phyloP scores from a whole-genome alignment of 2,329 filamentous ascomycete species.

The Myotisia sp. region DNA sequence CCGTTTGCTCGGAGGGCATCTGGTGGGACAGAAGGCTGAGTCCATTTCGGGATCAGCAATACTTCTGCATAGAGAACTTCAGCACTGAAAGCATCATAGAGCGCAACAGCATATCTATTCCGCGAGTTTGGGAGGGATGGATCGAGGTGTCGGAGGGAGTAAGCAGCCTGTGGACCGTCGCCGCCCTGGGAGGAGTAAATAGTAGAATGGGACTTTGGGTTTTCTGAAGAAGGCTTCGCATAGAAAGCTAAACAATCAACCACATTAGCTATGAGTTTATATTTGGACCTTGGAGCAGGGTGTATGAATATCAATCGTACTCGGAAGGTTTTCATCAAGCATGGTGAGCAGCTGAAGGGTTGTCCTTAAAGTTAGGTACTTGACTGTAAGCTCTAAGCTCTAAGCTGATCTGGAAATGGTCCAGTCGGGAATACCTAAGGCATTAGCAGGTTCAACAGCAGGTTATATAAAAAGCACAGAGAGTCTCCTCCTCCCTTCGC shows the following conservation, averaged over 20 bases:
- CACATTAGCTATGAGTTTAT: too few species aligned
- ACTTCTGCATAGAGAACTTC: conserved; percentile 82
- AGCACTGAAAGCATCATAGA: conserved; percentile 67
- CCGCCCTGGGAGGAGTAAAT: conserved; percentile 51
- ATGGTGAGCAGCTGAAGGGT: too few species aligned
- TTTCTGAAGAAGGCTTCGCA: conserved; percentile 39
- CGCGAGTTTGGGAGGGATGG: conserved; percentile 53
- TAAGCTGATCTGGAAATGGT: too few species aligned
- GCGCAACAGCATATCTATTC: conserved; percentile 74
- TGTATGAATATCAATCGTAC: conserved; percentile 22
- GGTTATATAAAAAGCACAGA: too few species aligned
- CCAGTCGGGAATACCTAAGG: too few species aligned
- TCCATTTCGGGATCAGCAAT: conserved; percentile 70
- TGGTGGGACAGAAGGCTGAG: conserved; percentile 63
- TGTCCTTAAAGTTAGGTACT: too few species aligned
- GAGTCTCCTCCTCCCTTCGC: too few species aligned
- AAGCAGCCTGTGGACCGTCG: conserved; percentile 63
- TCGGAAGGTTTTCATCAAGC: conserved; percentile 91
- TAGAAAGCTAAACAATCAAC: conserved; percentile 39
- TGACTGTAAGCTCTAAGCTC: too few species aligned
- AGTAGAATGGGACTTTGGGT: conserved; percentile 26
- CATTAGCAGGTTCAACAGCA: too few species aligned
- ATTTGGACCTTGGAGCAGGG: not conserved
- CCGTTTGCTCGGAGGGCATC: conserved; percentile 62
- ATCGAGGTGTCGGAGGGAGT: conserved; percentile 64